These are phyloP conservation scores for Paecilomyces niveus DNA, from an alignment of 2,329 filamentous ascomycete species.

Conservation along the genomic window DNA sequence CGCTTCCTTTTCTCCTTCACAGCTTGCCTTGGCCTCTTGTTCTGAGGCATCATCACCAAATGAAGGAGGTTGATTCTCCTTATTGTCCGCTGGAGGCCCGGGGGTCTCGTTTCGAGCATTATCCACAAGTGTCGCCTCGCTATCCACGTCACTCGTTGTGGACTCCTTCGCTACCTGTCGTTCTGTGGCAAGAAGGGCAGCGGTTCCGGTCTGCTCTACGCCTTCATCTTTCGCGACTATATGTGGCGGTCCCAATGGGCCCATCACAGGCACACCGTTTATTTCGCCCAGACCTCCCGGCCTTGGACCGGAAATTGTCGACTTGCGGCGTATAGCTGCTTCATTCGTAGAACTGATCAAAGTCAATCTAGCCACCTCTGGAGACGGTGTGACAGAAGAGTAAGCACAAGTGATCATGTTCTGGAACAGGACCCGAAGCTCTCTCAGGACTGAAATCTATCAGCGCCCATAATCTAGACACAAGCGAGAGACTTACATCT, in stretches of 20 bases:
- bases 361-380: conserved; percentile 72
- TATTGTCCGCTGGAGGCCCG: conserved; percentile 22
- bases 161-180: conserved; percentile 15
- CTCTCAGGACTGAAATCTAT: conserved; percentile 57
- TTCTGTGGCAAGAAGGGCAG: conserved; percentile 9
- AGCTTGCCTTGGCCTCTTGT: conserved; percentile 13
- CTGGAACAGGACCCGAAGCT: conserved; percentile 63
- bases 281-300: conserved; percentile 35
- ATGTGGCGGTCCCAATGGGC: conserved; percentile 37
- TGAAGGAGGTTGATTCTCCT: conserved; percentile 30
- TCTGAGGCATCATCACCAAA: conserved; percentile 10
- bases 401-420: conserved; percentile 59
- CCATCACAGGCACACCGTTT: conserved; percentile 37
- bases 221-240: conserved; percentile 9
- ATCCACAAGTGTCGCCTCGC: conserved; percentile 30
- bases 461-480: conserved; percentile 10
- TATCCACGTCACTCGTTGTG: conserved; percentile 21
- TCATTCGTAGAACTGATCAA: conserved; percentile 56
- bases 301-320: conserved; percentile 30
- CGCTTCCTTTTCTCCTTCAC: conserved; percentile 5
- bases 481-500: conserved; percentile 56
- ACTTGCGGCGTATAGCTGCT: conserved; percentile 43
- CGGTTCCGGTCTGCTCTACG: conserved; percentile 8
- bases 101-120: conserved; percentile 12
- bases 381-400: conserved; percentile 61